Base-by-base conservation (phyloP, 2,329 filamentous ascomycete species). In the Trichoderma sp. region DNA sequence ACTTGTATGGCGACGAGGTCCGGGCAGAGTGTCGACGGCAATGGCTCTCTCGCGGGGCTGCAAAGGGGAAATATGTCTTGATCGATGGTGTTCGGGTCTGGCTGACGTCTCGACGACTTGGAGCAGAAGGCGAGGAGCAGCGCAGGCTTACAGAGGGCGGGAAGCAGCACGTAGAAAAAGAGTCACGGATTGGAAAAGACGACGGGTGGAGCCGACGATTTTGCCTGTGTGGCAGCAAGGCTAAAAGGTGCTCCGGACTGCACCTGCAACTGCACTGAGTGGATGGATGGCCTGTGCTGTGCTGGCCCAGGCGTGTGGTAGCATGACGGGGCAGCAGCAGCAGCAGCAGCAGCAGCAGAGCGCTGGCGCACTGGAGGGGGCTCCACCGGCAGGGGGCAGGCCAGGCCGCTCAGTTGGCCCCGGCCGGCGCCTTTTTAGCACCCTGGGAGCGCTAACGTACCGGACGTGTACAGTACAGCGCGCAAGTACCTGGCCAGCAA, bases 131-230 rank as follows among this genome's bases (percentile, higher is more conserved):
- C 30, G 19, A 52, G 39, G 19, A 44, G 10, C 34, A 39, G 34
- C 50, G 50, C 43, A 19, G 43, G 43, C 43, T 45, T 45, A 45
- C 43, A 45, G 58, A 51, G 43, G 19, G 45, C 24, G 45, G 50
- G 50, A 59, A 44, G n/a, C 56, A 50, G 55, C 54, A 52, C 58
- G 57, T 61, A 64, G 30, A 34, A 60, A 60, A 55, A 55, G 47
- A 45, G 51, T 50, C 52, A 43, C 60, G 51, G 59, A 63, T 41
- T 41, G 50, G 30, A 47, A 55, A 26, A 41, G 60, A 28, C 24
- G 28, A 30, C 34, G 34, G 28, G 61, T 63, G 61, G 52, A 57
- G 51, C 61, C 28, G 26, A 19, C 26, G 39, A 47, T 55, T 54
- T 55, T 45, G 57, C 47, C 34, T 43, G 48, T 47, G 50, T n/a